phyloP scores from a whole-genome alignment of 1,284 basidiomycete species.

The Pseudozyma sp. region DNA sequence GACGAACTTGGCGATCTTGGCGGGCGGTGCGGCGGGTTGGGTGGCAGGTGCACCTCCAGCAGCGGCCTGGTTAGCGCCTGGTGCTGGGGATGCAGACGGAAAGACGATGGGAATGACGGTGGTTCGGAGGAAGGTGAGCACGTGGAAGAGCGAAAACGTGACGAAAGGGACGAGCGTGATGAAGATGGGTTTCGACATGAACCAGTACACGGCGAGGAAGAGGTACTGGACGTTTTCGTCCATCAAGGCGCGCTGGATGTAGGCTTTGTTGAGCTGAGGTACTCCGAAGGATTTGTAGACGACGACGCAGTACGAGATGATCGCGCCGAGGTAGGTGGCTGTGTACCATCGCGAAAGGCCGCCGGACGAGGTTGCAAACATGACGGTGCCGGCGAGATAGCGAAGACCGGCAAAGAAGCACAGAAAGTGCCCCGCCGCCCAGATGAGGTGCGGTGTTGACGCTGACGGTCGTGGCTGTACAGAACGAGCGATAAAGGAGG shows the following conservation, averaged over 20 bases:
- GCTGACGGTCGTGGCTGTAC: constrained; percentile 53
- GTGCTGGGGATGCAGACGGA: constrained; percentile 46
- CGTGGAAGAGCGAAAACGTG: constrained; percentile 69
- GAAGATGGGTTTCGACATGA: constrained; percentile 68
- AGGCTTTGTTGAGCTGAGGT: constrained; percentile 65
- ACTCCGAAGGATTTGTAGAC: constrained; percentile 68
- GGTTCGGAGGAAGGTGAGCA: constrained; percentile 63
- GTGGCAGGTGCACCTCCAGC: constrained; percentile 27
- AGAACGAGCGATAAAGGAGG: background rate
- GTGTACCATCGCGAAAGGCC: constrained; percentile 64
- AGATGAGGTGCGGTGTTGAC: constrained; percentile 67
- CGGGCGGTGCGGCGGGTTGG: constrained; percentile 42
- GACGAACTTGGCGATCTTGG: constrained; percentile 63
- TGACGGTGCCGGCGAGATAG: constrained; percentile 57
- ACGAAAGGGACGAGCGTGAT: constrained; percentile 68
- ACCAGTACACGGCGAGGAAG: constrained; percentile 68
- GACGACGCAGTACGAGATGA: constrained; percentile 68
- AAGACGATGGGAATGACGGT: constrained; percentile 59
- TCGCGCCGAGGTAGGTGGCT: constrained; percentile 66
- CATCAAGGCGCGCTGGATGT: constrained; percentile 68
- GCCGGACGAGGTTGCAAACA: constrained; percentile 52
- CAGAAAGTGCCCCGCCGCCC: constrained; percentile 68
- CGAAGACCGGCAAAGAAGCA: constrained; percentile 66
- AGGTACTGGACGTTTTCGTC: constrained; percentile 69
- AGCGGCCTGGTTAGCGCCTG: constrained; percentile 30